Percentiles rank a stretch among this genome's conserved stretches.
phyloP scores from a whole-genome alignment of 2,329 filamentous ascomycete species.

The Thielaviopsis musarum region DNA sequence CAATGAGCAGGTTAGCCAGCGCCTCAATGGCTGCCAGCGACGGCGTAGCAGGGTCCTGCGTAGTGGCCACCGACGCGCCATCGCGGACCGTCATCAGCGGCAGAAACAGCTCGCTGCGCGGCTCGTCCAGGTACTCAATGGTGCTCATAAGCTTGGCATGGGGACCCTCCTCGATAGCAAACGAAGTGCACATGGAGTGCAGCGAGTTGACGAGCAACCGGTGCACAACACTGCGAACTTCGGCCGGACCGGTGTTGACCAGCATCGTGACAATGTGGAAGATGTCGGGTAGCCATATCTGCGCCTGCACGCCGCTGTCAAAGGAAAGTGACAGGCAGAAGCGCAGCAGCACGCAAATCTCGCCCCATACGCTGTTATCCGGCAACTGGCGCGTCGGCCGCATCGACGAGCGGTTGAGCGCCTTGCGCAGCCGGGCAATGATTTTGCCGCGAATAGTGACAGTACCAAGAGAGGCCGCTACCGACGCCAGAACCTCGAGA shows the following conservation, averaged over 20 bases:
- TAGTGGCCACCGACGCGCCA: conserved; percentile 37
- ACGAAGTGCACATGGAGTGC: conserved; percentile 50
- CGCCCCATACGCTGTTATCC: conserved; percentile 52
- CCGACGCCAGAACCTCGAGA: conserved; percentile 42
- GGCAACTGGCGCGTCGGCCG: conserved; percentile 47
- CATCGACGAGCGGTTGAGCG: conserved; percentile 48
- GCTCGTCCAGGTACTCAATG: conserved; percentile 42
- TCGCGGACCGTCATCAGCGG: conserved; percentile 24
- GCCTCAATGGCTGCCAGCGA: conserved; percentile 25
- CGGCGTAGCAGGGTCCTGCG: conserved; percentile 16
- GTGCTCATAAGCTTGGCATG: conserved; percentile 37
- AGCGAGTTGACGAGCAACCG: conserved; percentile 49
- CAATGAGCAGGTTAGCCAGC: conserved; percentile 43
- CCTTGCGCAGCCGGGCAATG: conserved; percentile 47
- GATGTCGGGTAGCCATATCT: conserved; percentile 50
- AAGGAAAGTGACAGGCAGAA: conserved; percentile 52
- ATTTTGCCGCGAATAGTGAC: conserved; percentile 49
- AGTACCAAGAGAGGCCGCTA: conserved; percentile 46
- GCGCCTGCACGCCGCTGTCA: conserved; percentile 48
- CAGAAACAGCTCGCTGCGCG: conserved; percentile 39
- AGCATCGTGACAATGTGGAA: conserved; percentile 58
- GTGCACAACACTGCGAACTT: conserved; percentile 42
- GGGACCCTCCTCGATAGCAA: conserved; percentile 41
- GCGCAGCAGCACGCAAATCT: conserved; percentile 49
- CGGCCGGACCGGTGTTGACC: conserved; percentile 43